These are phyloP conservation scores for Astrocystis sublimbata DNA, from an alignment of 495 filamentous ascomycete genomes.

Conservation along the genomic window DNA sequence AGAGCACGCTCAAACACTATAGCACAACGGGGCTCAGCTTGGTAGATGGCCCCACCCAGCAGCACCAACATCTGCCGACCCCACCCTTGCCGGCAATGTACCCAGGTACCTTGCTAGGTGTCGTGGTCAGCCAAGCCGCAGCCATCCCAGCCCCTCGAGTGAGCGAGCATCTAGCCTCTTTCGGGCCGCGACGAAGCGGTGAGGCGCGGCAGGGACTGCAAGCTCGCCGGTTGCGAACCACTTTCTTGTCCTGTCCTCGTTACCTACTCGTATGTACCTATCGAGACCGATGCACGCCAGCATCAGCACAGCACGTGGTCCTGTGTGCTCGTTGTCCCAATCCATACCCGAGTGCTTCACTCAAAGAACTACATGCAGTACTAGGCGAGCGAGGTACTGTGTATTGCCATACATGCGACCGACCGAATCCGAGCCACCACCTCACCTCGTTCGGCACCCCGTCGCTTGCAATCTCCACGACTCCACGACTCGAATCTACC, in stretches of 20 bases:
- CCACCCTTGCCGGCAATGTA: background rate
- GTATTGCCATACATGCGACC: no score
- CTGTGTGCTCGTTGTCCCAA: background rate
- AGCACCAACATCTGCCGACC: background rate
- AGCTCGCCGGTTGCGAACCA: slow-evolving; percentile 18
- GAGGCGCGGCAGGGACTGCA: background rate
- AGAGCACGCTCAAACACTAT: no score
- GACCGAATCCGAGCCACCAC: background rate
- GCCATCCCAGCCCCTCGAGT: background rate
- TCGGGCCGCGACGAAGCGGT: background rate
- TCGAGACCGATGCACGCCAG: background rate
- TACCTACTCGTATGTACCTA: no score
- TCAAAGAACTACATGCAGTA: no score
- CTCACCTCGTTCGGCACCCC: background rate
- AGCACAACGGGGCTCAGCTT: no score
- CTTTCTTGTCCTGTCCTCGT: slow-evolving; percentile 2
- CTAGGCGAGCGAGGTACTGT: no score
- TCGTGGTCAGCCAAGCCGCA: background rate
- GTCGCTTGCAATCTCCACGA: background rate
- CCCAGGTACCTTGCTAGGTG: no score
- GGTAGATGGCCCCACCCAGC: no score
- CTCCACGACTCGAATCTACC: background rate
- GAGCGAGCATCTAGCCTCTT: slow-evolving; percentile 1
- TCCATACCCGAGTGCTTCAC: no score
- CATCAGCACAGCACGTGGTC: background rate